Evolutionary conservation across 1,284 basidiomycete species (phyloP).

Genomic region (Thelephora terrestris): DNA sequence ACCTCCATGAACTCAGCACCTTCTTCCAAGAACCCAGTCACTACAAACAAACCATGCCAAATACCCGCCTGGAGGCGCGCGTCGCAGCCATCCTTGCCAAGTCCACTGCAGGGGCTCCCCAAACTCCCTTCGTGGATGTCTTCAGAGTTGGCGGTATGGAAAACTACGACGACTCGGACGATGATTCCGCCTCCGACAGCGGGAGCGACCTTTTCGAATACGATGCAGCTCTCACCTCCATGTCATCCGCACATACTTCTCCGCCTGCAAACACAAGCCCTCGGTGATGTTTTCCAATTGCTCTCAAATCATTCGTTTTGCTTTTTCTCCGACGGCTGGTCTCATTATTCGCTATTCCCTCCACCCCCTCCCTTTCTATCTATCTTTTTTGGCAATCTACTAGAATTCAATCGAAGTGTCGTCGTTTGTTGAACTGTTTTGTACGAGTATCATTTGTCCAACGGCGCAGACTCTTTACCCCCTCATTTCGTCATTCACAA

Average conservation of each 20-base stretch:
- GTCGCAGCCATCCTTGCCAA: conserved; percentile 74
- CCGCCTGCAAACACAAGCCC: background rate
- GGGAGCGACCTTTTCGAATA: conserved; percentile 64
- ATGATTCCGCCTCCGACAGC: conserved; percentile 36
- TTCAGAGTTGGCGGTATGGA: conserved; percentile 47
- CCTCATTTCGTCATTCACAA: no score
- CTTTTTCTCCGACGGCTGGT: no score
- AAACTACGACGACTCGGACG: conserved; percentile 31
- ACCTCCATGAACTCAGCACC: conserved; percentile 76
- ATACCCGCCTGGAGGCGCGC: conserved; percentile 58
- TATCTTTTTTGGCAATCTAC: no score
- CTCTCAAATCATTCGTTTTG: no score
- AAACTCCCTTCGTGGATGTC: conserved; percentile 70
- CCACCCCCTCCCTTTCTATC: no score
- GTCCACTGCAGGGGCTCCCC: conserved; percentile 42
- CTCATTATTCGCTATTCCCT: no score
- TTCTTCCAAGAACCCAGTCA: conserved; percentile 62
- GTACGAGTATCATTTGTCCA: no score
- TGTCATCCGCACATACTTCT: conserved; percentile 1
- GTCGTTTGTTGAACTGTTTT: no score
- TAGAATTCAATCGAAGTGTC: no score
- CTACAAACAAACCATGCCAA: conserved; percentile 25
- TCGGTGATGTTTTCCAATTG: no score
- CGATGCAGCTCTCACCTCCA: conserved; percentile 31
- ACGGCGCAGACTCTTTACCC: no score